These are phyloP conservation scores for Linnemannia schmuckeri DNA, from an alignment of 192 early-diverging fungal species.

Conservation along the genomic window DNA sequence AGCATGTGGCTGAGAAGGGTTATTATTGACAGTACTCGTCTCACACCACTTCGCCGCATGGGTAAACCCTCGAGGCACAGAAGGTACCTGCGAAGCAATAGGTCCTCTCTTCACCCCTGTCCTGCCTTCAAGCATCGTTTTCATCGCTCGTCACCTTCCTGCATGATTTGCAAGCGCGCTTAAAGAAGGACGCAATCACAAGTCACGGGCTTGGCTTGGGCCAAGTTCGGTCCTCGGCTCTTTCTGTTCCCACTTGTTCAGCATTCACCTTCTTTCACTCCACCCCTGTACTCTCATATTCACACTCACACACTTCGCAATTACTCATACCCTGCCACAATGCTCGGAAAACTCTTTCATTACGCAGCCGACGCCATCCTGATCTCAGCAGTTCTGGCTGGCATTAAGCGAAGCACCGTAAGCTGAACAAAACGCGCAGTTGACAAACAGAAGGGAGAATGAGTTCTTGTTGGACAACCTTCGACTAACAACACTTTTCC, in stretches of 20 bases:
- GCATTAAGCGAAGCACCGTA: constrained; percentile 67
- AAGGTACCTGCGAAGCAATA: too few relatives aligned
- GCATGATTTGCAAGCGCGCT: not conserved
- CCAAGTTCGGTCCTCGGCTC: not conserved
- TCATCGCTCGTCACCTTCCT: not conserved
- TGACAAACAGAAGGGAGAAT: too few relatives aligned
- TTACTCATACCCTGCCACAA: constrained; percentile 2
- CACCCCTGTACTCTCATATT: not conserved
- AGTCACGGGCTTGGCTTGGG: constrained; percentile 1
- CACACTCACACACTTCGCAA: not conserved
- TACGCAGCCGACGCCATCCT: constrained; percentile 66
- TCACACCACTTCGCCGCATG: not conserved
- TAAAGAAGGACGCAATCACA: not conserved
- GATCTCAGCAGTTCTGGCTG: constrained; percentile 63
- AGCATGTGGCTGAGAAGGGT: not conserved
- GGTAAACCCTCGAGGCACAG: not conserved
- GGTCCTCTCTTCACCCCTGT: not conserved
- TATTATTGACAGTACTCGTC: not conserved
- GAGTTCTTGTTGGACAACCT: not conserved
- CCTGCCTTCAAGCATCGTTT: not conserved
- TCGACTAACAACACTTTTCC: not conserved
- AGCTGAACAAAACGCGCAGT: not conserved
- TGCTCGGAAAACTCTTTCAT: constrained; percentile 62
- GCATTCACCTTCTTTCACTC: too few relatives aligned
- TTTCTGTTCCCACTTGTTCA: too few relatives aligned